Evolutionary conservation across 2,329 filamentous ascomycete genomes (phyloP), one percentile per base, ranked within the genome.

Genomic region (Cladosporium sp.): DNA sequence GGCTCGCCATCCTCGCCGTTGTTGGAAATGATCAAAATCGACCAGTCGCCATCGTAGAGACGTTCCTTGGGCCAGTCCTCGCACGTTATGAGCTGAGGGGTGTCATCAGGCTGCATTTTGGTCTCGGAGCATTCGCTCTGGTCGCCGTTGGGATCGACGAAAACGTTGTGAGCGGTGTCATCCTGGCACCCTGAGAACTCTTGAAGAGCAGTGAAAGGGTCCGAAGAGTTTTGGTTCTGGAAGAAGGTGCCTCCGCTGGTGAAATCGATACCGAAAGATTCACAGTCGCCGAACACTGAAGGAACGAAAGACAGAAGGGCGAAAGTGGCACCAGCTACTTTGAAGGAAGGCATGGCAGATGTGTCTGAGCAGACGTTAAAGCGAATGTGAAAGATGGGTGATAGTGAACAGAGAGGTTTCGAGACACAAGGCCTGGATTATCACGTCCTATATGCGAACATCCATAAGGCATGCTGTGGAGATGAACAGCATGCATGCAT

Each of bases 41-140:
- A 67, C 68, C 70, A 75, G 29, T 69, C 66, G 6, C 72, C 72
- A 38, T 67, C 66, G n/a, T 55, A 60, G 60, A 75, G 69, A 46
- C 73, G 60, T 40, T 63, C 65, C 57, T 75, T 75, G 2, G 52
- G 43, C 39, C 42, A 54, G 27, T 52, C 27, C 49, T 53, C 58
- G 58, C 72, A 75, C 50, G 65, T 72, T 3, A 72, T 68, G 27
- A 72, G 33, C 54, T 71, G 59, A 7, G 65, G 58, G 2, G 59
- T 61, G 42, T 70, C 58, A 29, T 69, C 68, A 3, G 72, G 72
- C 3, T 62, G 63, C 18, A 73, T 67, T 1, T 61, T 58, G 7
- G 73, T 65, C 33, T 71, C 61, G 3, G 65, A 65, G 56, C 72
- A 75, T 43, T 72, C 59, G 36, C 61, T 64, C 47, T 75, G 70